phyloP scores from a whole-genome alignment of 306 rosid genomes.

The Quercus parvula region DNA sequence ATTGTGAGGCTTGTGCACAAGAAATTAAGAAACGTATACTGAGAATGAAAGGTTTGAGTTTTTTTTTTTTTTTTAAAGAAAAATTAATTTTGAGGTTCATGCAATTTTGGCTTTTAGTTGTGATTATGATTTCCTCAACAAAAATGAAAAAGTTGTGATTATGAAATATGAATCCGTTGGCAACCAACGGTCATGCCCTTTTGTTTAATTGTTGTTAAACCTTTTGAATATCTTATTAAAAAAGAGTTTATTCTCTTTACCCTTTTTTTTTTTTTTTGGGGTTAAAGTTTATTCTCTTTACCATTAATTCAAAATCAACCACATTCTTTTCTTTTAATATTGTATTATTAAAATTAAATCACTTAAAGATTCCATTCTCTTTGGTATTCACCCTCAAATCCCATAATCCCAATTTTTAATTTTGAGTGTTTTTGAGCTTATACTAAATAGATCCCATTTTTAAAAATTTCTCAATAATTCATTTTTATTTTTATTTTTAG shows the following conservation, averaged over 20 bases:
- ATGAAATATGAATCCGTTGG: constrained; percentile 4
- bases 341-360: constrained; percentile 9
- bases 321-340: constrained; percentile 17
- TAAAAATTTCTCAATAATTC: background rate
- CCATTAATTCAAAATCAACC: constrained; percentile 14
- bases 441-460: no score
- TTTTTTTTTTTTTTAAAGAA: background rate
- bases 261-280: background rate
- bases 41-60: constrained; percentile 60
- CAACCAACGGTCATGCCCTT: constrained; percentile 14
- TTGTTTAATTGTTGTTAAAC: background rate
- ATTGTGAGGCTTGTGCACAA: constrained; percentile 85
- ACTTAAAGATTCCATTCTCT: constrained; percentile 1
- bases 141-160: no score
- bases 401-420: constrained; percentile 8
- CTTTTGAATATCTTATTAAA: constrained; percentile 21
- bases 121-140: background rate
- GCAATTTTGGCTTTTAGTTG: background rate
- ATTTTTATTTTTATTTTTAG: constrained; percentile 16
- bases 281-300: constrained; percentile 7
- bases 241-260: constrained; percentile 13
- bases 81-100: background rate
- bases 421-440: background rate
- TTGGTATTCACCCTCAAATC: constrained; percentile 5
- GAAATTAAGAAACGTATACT: constrained; percentile 79